A percentile compares a stretch with the other conserved stretches of the same genome.
Conservation (phyloP, 2,329 filamentous ascomycete genomes). For the Fusarium papillatum region DNA sequence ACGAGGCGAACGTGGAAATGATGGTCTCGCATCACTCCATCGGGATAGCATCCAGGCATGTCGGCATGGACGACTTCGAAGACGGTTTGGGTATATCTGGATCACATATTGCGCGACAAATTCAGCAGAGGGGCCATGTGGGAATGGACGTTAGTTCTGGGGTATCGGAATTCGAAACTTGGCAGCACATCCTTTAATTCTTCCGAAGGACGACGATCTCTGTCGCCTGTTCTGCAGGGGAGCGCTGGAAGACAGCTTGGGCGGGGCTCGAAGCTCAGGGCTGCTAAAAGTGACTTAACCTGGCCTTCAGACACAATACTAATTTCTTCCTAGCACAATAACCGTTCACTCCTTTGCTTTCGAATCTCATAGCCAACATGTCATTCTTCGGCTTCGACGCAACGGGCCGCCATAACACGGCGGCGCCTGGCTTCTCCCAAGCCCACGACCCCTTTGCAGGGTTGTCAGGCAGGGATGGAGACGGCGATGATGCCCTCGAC, state of each 20-base stretch:
- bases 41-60: not conserved
- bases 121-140: not conserved
- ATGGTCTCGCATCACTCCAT: not conserved
- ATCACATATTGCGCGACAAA: not conserved
- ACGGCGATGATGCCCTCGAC: slow-evolving; percentile 72
- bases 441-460: slow-evolving; percentile 89
- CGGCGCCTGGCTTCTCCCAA: slow-evolving; percentile 86
- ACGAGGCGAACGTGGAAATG: not conserved
- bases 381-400: slow-evolving; percentile 94
- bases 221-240: not conserved
- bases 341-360: slow-evolving; percentile 33
- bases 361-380: slow-evolving; percentile 65
- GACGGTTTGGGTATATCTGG: not conserved
- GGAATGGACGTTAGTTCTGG: not conserved
- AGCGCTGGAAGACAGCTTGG: slow-evolving; percentile 17
- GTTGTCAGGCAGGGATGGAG: slow-evolving; percentile 75
- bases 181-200: not conserved
- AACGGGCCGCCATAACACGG: slow-evolving; percentile 72
- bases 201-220: not conserved
- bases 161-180: not conserved
- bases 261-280: slow-evolving; percentile 34
- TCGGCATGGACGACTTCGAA: not conserved
- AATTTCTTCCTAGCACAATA: slow-evolving; percentile 42
- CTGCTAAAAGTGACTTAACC: slow-evolving; percentile 27
- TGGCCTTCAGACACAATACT: slow-evolving; percentile 25